phyloP scores from a whole-genome alignment of 1,139 yeast species.

The Sporopachydermia cereana region DNA sequence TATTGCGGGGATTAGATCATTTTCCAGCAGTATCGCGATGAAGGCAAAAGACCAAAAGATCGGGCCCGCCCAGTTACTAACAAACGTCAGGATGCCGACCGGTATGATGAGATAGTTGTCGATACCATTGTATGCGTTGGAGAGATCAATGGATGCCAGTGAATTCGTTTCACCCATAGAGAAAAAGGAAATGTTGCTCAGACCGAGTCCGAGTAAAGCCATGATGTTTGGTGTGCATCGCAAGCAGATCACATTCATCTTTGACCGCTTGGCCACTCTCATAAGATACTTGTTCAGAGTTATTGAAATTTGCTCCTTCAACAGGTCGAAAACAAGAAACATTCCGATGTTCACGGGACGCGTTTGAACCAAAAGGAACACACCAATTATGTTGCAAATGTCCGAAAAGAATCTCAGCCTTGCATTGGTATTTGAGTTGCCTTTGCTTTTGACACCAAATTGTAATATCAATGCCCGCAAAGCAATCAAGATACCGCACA shows the following conservation, averaged over 20 bases:
- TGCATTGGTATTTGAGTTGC: constrained; percentile 6
- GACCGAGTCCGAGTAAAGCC: constrained; percentile 21
- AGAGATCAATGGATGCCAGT: constrained; percentile 77
- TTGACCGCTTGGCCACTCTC: neutral
- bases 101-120: constrained; percentile 51
- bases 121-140: constrained; percentile 88
- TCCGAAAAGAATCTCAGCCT: constrained; percentile 28
- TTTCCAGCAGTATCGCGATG: constrained; percentile 34
- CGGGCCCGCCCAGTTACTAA: constrained; percentile 78
- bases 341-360: constrained; percentile 60
- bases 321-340: constrained; percentile 38
- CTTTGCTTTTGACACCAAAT: neutral
- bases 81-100: constrained; percentile 70
- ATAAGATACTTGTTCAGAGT: constrained; percentile 3
- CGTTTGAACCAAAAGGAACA: constrained; percentile 60
- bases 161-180: constrained; percentile 89
- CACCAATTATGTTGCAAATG: constrained; percentile 33
- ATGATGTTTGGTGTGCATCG: constrained; percentile 10
- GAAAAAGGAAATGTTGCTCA: constrained; percentile 74
- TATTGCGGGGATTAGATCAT: constrained; percentile 12
- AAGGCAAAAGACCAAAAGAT: constrained; percentile 68
- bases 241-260: neutral
- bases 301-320: constrained; percentile 20
- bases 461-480: constrained; percentile 7
- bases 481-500: constrained; percentile 8